A percentile compares a stretch with the other conserved stretches of the same genome.
Conservation (phyloP, 306 rosid genomes). For the Ochetophila trinervis region DNA sequence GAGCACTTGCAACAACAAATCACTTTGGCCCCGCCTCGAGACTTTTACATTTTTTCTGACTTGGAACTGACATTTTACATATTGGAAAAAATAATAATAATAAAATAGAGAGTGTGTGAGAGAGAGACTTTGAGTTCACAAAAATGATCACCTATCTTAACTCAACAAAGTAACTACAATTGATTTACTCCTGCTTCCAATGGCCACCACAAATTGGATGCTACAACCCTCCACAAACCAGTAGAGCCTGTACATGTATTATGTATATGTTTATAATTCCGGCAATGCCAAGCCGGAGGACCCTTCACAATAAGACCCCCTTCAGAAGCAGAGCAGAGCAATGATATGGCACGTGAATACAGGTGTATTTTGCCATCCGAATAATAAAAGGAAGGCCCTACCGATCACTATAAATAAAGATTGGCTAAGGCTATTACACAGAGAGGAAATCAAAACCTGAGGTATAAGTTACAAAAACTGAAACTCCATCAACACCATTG, state of each 20-base stretch:
- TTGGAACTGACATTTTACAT: too few species aligned
- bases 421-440: slow-evolving; percentile 22
- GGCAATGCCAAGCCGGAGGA: neutral
- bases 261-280: slow-evolving; percentile 11
- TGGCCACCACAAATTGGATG: slow-evolving; percentile 1
- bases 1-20: too few species aligned
- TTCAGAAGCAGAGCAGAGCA: slow-evolving; percentile 28
- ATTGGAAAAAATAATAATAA: too few species aligned
- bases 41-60: too few species aligned
- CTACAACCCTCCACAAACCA: slow-evolving; percentile 1
- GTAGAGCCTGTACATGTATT: slow-evolving; percentile 16
- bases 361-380: slow-evolving; percentile 15
- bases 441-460: slow-evolving; percentile 27
- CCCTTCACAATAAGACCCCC: neutral
- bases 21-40: too few species aligned
- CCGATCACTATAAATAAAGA: slow-evolving; percentile 44
- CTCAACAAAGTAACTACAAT: neutral
- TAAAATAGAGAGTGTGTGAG: too few species aligned
- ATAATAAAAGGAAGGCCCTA: slow-evolving; percentile 19
- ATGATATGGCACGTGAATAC: slow-evolving; percentile 22
- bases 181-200: neutral
- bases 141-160: neutral
- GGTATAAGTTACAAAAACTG: slow-evolving; percentile 38
- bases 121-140: too few species aligned
- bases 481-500: slow-evolving; percentile 32